phyloP scores from a whole-genome alignment of 2,329 filamentous ascomycete species.

The Stemphylium beticola region DNA sequence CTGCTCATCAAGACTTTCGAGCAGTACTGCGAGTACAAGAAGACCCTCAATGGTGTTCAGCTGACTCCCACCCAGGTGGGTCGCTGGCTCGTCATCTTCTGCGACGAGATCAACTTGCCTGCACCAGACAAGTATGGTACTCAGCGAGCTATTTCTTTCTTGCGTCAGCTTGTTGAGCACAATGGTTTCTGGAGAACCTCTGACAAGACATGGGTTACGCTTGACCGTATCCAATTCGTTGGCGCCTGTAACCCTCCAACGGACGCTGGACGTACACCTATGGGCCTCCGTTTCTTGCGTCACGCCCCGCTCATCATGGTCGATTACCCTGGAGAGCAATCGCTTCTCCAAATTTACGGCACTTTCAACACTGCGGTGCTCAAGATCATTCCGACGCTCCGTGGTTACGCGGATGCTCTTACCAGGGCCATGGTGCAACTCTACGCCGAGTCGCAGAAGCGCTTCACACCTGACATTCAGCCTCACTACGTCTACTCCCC shows the following conservation, averaged over 20 bases:
- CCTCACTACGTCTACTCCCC: conserved; percentile 99
- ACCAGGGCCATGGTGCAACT: conserved; percentile 98
- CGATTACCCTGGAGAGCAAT: conserved; percentile 95
- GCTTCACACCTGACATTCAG: conserved; percentile 95
- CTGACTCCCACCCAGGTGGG: conserved; percentile 96
- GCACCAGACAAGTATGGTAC: conserved; percentile 98
- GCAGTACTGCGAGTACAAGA: conserved; percentile 99
- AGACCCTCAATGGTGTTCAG: conserved; percentile 94
- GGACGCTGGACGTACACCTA: conserved; percentile 92
- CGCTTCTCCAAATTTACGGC: conserved; percentile 95
- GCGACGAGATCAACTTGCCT: conserved; percentile 98
- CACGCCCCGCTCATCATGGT: conserved; percentile 99
- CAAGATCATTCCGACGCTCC: conserved; percentile 94
- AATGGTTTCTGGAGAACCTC: conserved; percentile 99
- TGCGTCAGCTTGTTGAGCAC: conserved; percentile 96
- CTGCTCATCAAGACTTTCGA: conserved; percentile 99
- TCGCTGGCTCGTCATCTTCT: conserved; percentile 98
- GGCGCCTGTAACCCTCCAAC: conserved; percentile 98
- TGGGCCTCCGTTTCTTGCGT: conserved; percentile 90
- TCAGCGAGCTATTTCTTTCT: conserved; percentile 94
- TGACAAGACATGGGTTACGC: conserved; percentile 96
- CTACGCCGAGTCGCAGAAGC: conserved; percentile 90
- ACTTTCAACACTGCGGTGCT: conserved; percentile 96
- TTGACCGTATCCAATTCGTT: conserved; percentile 98
- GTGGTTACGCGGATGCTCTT: conserved; percentile 90